Base-by-base conservation (phyloP, 805 yeast species). In the Barnettozyma sp. region DNA sequence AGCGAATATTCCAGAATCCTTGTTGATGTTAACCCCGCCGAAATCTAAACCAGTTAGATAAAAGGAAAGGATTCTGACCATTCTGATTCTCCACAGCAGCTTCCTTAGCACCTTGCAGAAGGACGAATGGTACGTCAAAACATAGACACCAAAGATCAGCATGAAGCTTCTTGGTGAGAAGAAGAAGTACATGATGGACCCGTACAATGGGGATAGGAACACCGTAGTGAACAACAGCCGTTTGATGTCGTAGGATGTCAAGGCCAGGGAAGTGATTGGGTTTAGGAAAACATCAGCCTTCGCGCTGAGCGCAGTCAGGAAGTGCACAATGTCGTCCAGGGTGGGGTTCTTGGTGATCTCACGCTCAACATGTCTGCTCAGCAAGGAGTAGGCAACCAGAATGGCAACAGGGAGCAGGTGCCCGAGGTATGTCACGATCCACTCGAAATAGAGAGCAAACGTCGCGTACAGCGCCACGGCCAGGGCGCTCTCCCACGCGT, bases 31-130 rank as follows among this genome's bases (percentile, higher is more conserved):
- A 33, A 65, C 58, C 4, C 71, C 71, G 38, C 70, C 71, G 52
- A 86, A 78, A 62, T 87, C 94, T 34, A 90, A 66, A 2, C 97
- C 97, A 0, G 97, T 88, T 30, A 84, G 60, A 54, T 85, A 85
- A 57, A 87, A 90, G 34, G 82, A 76, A 6, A 82, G 48, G 33
- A 81, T 56, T 45, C 97, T 71, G 5, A 83, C 73, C 6, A 76
- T 50, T 50, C 79, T 71, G 41, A 90, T 78, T 48, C 82, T 78
- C 97, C 97, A 90, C 22, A 88, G 62, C 42, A 90, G 66, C 38
- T 78, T 76, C 50, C 98, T 72, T 1, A 94, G 78, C 8, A 90
- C 87, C 40, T 86, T 68, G 20, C 87, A 77, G 71, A 86, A 85
- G 17, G 83, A 65, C 19, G 96, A 86, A 59, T 92, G 96, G 56